Evolutionary conservation across 306 rosid genomes (phyloP).

Genomic region (Prunus davidiana): DNA sequence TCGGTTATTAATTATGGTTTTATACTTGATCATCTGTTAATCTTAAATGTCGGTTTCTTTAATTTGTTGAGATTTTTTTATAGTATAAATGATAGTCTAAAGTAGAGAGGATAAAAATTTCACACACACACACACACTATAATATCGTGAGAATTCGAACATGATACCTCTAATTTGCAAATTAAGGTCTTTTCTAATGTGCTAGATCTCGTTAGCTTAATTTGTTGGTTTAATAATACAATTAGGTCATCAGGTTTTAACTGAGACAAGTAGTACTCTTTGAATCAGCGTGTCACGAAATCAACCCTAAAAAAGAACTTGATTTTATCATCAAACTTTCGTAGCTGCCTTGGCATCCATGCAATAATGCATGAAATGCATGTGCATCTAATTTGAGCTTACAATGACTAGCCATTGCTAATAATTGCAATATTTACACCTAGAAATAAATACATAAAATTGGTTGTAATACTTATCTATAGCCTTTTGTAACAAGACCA

Average conservation of each 20-base stretch:
- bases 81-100: fast-evolving
- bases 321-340: background rate
- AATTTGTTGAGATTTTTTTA: no score
- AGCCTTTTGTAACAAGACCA: background rate
- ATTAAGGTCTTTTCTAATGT: fast-evolving
- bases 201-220: no score
- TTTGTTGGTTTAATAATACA: no score
- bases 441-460: background rate
- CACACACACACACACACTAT: no score
- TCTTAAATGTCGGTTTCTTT: fast-evolving
- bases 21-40: no score
- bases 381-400: background rate
- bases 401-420: background rate
- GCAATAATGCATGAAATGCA: background rate
- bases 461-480: background rate
- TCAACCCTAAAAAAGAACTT: background rate
- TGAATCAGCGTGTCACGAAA: no score
- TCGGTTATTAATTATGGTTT: no score
- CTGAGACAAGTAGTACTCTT: no score
- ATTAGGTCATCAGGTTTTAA: no score
- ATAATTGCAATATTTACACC: background rate
- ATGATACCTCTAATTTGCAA: no score
- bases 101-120: fast-evolving
- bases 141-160: no score
- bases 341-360: background rate